Conservation (phyloP, 2,329 filamentous ascomycete species). For the Microdochium paspali region DNA sequence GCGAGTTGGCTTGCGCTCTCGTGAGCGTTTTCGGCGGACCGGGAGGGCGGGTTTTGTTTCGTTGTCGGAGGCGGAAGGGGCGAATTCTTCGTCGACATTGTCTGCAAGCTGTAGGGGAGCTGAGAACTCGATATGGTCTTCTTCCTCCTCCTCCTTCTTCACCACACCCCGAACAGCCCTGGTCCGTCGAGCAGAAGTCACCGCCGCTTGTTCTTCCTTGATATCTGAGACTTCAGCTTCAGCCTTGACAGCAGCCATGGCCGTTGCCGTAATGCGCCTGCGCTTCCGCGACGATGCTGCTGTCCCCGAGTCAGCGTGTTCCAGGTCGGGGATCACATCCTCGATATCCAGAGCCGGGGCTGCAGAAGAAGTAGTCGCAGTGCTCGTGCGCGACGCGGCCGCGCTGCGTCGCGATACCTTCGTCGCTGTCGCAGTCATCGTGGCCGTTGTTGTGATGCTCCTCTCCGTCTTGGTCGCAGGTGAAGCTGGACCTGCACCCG, state of each 20-base stretch:
- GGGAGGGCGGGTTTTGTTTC: neutral
- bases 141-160: neutral
- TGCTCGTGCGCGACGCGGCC: neutral
- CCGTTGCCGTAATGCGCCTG: neutral
- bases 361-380: neutral
- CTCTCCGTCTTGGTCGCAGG: constrained; percentile 3
- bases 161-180: neutral
- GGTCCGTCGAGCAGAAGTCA: neutral
- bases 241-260: neutral
- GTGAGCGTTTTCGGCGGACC: constrained; percentile 2
- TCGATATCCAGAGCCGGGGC: constrained; percentile 15
- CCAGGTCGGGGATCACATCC: constrained; percentile 13
- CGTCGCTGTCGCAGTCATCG: neutral
- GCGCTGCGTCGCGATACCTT: too few relatives aligned
- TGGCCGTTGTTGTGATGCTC: constrained; percentile 1
- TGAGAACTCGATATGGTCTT: neutral
- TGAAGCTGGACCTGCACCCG: too few relatives aligned
- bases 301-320: neutral
- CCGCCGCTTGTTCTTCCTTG: too few relatives aligned
- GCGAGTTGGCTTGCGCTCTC: constrained; percentile 16
- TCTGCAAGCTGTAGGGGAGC: neutral
- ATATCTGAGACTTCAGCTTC: too few relatives aligned
- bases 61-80: neutral
- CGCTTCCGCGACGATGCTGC: neutral
- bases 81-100: constrained; percentile 1